phyloP scores from a whole-genome alignment of 495 filamentous ascomycete genomes.

The Penicillium dipodomyicola region DNA sequence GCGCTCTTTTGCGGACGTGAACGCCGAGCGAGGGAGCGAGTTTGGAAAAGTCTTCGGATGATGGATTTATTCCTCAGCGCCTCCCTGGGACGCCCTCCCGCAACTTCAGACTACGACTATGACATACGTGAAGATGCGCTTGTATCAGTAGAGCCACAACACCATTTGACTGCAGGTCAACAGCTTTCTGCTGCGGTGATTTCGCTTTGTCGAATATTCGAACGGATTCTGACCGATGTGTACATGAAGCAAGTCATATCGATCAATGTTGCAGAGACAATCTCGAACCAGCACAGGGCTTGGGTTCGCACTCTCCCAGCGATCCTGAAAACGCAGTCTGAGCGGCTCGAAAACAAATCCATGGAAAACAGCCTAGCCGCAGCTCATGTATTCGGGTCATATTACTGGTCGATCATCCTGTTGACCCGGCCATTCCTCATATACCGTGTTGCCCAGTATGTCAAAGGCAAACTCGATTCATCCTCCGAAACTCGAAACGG shows the following conservation, averaged over 20 bases:
- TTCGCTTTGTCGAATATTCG: constrained; percentile 59
- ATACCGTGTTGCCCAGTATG: constrained; percentile 47
- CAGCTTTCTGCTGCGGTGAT: constrained; percentile 39
- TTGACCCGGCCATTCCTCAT: constrained; percentile 69
- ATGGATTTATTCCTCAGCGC: constrained; percentile 60
- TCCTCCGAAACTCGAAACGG: constrained; percentile 26
- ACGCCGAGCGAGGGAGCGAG: constrained; percentile 51
- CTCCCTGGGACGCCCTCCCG: constrained; percentile 58
- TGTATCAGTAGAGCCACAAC: constrained; percentile 20
- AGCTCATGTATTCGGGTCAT: constrained; percentile 65
- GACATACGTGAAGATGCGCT: constrained; percentile 43
- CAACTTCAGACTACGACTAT: constrained; percentile 57
- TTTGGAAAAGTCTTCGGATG: constrained; percentile 62
- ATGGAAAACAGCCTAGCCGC: constrained; percentile 59
- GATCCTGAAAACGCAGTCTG: constrained; percentile 38
- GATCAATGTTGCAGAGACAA: constrained; percentile 61
- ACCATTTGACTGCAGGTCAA: constrained; percentile 27
- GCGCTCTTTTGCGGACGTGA: constrained; percentile 51
- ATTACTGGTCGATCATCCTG: constrained; percentile 72
- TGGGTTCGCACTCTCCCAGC: constrained; percentile 40
- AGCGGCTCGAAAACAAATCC: constrained; percentile 35
- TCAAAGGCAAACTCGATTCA: constrained; percentile 37
- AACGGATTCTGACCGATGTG: constrained; percentile 62
- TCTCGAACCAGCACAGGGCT: constrained; percentile 55
- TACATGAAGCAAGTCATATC: constrained; percentile 70